Evolutionary conservation across 441 rosid genomes (phyloP).

Genomic region (Arabidopsis lyrata): DNA sequence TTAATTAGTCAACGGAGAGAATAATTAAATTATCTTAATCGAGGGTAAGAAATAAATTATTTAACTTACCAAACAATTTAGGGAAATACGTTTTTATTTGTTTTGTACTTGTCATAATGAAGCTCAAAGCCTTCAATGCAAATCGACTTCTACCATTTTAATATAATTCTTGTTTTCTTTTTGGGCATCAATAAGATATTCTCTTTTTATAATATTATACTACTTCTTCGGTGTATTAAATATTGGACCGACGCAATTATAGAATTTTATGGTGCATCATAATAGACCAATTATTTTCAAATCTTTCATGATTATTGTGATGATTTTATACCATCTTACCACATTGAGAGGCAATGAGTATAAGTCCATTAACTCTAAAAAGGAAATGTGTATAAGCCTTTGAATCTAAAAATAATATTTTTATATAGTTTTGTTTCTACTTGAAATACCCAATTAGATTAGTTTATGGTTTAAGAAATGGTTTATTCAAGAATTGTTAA

Average conservation of each 20-base stretch:
- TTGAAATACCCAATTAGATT: not conserved
- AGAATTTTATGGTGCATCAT: slow-evolving; percentile 37
- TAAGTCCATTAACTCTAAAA: not conserved
- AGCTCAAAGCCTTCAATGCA: slow-evolving; percentile 23
- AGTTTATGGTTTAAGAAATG: not conserved
- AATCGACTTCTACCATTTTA: slow-evolving; percentile 30
- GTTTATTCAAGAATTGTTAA: not conserved
- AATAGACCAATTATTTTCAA: slow-evolving; percentile 40
- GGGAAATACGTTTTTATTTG: slow-evolving; percentile 13
- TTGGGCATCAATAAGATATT: slow-evolving; percentile 9
- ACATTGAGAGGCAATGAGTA: slow-evolving; percentile 16
- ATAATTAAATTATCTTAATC: slow-evolving; percentile 19
- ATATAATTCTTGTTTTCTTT: not conserved
- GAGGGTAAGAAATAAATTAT: not conserved
- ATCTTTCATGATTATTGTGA: slow-evolving; percentile 41
- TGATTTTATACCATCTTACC: slow-evolving; percentile 32
- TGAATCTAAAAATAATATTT: not conserved
- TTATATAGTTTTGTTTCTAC: not conserved
- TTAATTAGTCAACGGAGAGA: slow-evolving; percentile 9
- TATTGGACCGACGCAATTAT: slow-evolving; percentile 45
- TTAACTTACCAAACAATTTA: not conserved
- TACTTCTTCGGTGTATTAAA: slow-evolving; percentile 33
- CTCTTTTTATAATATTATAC: not conserved
- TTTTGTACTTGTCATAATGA: slow-evolving; percentile 22
- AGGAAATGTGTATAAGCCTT: no score